Evolutionary conservation across 371 early-diverging fungal species (phyloP).

Genomic region (Mortierella sp.): DNA sequence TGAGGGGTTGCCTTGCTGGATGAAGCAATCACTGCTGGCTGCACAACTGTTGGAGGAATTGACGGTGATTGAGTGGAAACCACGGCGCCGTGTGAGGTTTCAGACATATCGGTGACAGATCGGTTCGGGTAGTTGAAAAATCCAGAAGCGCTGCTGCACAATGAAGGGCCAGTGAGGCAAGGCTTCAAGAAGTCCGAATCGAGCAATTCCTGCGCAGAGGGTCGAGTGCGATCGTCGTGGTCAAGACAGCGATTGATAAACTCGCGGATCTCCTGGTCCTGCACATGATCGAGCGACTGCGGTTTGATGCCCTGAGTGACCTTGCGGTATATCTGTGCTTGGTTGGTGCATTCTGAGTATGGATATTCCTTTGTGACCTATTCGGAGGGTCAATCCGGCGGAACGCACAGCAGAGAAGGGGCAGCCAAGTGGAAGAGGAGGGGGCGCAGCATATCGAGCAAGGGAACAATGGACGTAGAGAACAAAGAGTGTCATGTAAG

Average conservation of each 20-base stretch:
- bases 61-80: conserved; percentile 6
- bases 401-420: no score
- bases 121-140: conserved; percentile 17
- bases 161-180: conserved; percentile 13
- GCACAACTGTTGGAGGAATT: conserved; percentile 11
- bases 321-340: conserved; percentile 87
- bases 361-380: conserved; percentile 85
- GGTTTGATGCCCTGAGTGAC: conserved; percentile 86
- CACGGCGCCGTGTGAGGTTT: conserved; percentile 15
- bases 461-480: no score
- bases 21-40: conserved; percentile 7
- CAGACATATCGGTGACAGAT: conserved; percentile 10
- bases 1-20: conserved; percentile 12
- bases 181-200: conserved; percentile 52
- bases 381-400: not conserved
- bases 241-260: conserved; percentile 82
- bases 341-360: conserved; percentile 88
- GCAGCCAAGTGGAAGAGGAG: no score
- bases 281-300: conserved; percentile 75
- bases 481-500: no score
- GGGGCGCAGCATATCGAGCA: no score
- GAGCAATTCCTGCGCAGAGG: conserved; percentile 52
- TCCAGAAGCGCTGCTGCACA: conserved; percentile 6
- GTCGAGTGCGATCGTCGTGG: conserved; percentile 50
- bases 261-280: conserved; percentile 75